Evolutionary conservation across 768 basidiomycete species (phyloP).

Genomic region (Tephrocybe sp.): DNA sequence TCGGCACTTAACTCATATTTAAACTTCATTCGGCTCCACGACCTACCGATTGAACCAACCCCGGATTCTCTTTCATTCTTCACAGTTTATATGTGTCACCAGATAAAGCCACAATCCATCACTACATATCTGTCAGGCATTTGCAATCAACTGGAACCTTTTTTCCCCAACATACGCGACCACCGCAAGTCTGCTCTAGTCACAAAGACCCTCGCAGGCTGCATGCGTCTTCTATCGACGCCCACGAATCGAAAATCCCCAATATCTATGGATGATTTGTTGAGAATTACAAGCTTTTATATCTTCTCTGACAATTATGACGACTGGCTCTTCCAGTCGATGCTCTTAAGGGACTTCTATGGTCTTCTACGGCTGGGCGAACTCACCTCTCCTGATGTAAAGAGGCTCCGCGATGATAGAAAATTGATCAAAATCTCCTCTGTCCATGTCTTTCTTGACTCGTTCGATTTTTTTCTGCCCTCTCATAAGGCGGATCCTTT

Average conservation of each 20-base stretch:
- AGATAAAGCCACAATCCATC: conserved; percentile 30
- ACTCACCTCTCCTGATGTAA: conserved; percentile 23
- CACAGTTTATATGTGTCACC: conserved; percentile 34
- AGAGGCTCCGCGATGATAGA: neutral
- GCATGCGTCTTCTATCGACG: too few relatives aligned
- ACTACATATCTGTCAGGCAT: conserved; percentile 37
- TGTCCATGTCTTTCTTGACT: neutral
- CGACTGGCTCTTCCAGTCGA: too few relatives aligned
- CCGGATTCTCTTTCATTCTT: conserved; percentile 35
- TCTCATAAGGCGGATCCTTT: conserved; percentile 20
- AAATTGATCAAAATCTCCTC: conserved; percentile 4
- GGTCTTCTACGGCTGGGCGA: conserved; percentile 24
- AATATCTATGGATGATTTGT: too few relatives aligned
- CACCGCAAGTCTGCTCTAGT: conserved; percentile 22
- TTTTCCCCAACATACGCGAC: conserved; percentile 28
- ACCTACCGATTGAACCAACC: conserved; percentile 34
- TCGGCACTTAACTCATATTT: conserved; percentile 39
- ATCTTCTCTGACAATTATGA: too few relatives aligned
- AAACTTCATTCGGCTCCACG: conserved; percentile 29
- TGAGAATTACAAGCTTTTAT: too few relatives aligned
- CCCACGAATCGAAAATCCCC: too few relatives aligned
- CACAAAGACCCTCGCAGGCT: conserved; percentile 22
- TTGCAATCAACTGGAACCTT: conserved; percentile 28
- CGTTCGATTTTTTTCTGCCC: conserved; percentile 11
- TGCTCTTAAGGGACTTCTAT: conserved; percentile 5